Conservation (phyloP, 176 grass and related monocot genomes). For the Dendrocalamus sinicus region DNA sequence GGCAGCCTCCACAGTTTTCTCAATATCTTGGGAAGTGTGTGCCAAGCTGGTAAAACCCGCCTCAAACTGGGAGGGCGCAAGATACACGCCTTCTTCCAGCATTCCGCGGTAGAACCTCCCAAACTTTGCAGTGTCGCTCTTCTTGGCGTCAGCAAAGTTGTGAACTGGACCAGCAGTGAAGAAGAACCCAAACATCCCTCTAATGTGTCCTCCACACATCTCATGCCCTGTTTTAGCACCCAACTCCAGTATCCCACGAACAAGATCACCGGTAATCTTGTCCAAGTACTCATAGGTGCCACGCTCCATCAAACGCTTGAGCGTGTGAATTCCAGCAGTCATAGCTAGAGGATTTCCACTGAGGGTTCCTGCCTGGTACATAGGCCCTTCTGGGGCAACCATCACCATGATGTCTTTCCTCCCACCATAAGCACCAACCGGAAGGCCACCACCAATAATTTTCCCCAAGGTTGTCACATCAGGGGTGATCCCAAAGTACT, state of each 20-base stretch:
- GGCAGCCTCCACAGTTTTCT: slow-evolving; percentile 78
- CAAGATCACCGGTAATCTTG: slow-evolving; percentile 81
- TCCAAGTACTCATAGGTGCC: slow-evolving; percentile 85
- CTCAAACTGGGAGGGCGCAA: slow-evolving; percentile 93
- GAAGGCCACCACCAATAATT: slow-evolving; percentile 91
- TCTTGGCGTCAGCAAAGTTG: slow-evolving; percentile 91
- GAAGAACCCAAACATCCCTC: slow-evolving; percentile 95
- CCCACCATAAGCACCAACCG: slow-evolving; percentile 95
- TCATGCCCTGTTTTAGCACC: slow-evolving; percentile 77
- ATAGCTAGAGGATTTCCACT: slow-evolving; percentile 98
- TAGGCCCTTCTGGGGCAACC: slow-evolving; percentile 87
- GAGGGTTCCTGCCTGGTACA: slow-evolving; percentile 99
- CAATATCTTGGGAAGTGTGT: slow-evolving; percentile 75
- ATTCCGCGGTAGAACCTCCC: slow-evolving; percentile 87
- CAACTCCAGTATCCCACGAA: slow-evolving; percentile 70
- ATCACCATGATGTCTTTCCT: slow-evolving; percentile 98
- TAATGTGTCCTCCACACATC: slow-evolving; percentile 93
- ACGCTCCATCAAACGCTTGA: slow-evolving; percentile 74
- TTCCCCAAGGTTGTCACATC: slow-evolving; percentile 94
- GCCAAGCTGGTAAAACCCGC: slow-evolving; percentile 97
- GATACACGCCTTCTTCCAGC: slow-evolving; percentile 97
- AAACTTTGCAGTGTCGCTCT: slow-evolving; percentile 84
- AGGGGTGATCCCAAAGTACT: slow-evolving; percentile 93
- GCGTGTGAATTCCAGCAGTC: slow-evolving; percentile 95
- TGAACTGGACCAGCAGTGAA: slow-evolving; percentile 76